Evolutionary conservation across 306 rosid species (phyloP), one percentile per base, ranked within the genome.

Genomic region (Neltuma alba): DNA sequence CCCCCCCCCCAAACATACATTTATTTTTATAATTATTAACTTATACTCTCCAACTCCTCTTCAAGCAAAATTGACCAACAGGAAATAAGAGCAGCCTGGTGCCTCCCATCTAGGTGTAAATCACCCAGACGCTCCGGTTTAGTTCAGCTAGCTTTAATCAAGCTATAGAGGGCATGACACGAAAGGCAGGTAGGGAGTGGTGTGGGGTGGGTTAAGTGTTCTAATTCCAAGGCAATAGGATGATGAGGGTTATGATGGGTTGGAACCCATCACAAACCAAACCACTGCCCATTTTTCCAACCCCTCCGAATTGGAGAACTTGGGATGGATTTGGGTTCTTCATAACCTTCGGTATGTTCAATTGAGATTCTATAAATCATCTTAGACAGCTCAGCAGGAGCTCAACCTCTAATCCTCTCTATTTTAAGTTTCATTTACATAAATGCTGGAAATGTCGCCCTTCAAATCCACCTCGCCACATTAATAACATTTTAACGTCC

Each of bases 71-170:
- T 25, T 55, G 33, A 48, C 44, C 57, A 42, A 65, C 37, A 64
- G 44, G 28, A 55, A 50, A 73, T 58, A 44, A 70, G 74, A 78
- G 54, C 38, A 57, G 65, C 41, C 54, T 54, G 34, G 37, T 20
- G 44, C 63, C 76, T 30, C 61, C 27, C 55, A 62, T 70, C 58
- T 33, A 31, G 3, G 67, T 44, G 36, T 20, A 23, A 74, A 70
- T 72, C 47, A 25, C 70, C 30, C 23, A 47, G 60, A 47, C 14
- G 34, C 60, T 37, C 45, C 15, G 50, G 10, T n/a, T 47, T 48
- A 55, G 25, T 66, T 72, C 82, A 76, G 76, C 67, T 63, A 75
- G 23, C 58, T 65, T 58, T n/a, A n/a, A 79, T 75, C 50, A 71
- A 31, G 62, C 70, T 63, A 27, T 12, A 58, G 61, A 25, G 36